Percentiles rank a stretch among this genome's conserved stretches.
These are phyloP conservation scores for Ophiostoma australiae DNA, from an alignment of 2,329 filamentous ascomycete species.

Conservation along the genomic window DNA sequence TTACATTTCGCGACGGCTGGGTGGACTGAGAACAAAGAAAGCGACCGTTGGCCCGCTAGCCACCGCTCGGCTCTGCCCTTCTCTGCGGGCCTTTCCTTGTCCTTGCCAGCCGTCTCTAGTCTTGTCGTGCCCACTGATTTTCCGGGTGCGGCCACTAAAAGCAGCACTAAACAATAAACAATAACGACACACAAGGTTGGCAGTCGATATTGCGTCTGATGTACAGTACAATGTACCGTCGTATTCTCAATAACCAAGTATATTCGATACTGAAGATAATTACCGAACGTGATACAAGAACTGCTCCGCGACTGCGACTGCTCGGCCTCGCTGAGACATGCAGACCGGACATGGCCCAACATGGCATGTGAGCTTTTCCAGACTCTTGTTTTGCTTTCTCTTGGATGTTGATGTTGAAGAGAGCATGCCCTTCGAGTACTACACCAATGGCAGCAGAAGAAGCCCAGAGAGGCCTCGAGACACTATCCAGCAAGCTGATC, in stretches of 20 bases:
- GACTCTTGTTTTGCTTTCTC: too few relatives aligned
- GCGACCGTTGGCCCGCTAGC: conserved; percentile 21
- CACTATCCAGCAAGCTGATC: conserved; percentile 16
- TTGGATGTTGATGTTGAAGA: too few relatives aligned
- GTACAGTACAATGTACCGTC: too few relatives aligned
- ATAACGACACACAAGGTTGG: too few relatives aligned
- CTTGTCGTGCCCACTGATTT: conserved; percentile 9
- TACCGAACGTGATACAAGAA: background rate
- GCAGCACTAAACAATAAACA: conserved; percentile 14
- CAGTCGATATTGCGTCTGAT: too few relatives aligned
- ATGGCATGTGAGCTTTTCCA: background rate
- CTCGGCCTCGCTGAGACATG: background rate
- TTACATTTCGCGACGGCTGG: background rate
- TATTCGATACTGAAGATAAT: background rate
- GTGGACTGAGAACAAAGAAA: conserved; percentile 15
- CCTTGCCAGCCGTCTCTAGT: conserved; percentile 5
- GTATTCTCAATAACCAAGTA: background rate
- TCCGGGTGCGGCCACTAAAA: background rate
- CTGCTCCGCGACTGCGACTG: background rate
- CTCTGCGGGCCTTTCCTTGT: conserved; percentile 22
- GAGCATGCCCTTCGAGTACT: background rate
- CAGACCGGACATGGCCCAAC: background rate
- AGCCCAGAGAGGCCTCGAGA: background rate
- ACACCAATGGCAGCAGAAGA: background rate
- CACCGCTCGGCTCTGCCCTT: conserved; percentile 15